Base-by-base conservation (phyloP, 306 rosid genomes). In the Vigna radiata region DNA sequence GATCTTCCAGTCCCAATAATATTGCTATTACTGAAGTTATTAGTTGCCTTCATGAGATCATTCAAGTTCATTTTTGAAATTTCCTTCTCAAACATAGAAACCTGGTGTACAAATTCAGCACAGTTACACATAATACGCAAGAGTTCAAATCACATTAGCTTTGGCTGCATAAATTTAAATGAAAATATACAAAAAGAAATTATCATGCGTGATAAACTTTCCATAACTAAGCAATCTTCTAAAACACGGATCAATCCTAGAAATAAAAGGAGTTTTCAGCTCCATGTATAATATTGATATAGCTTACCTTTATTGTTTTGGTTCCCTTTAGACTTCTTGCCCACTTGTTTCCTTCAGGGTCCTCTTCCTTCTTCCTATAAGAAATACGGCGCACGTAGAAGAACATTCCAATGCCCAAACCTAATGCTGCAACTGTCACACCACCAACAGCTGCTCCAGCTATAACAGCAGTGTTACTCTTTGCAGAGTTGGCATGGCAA, bases 301-400 rank as follows among this genome's bases (percentile, higher is more conserved):
- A 86, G 67, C 90, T 84, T 85, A 67, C 98, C 96, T 94, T 90
- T 64, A 90, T 86, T 77, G 81, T 85, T 81, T 94, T 94, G 25
- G 88, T 87, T 80, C 96, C 96, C 87, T 89, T 94, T 0, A 94
- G 71, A 80, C 77, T 89, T 86, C 83, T 86, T 29, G 97, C 97
- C 98, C 98, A 94, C 77, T 90, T 90, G 87, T 94, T 94, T 64
- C 93, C 98, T 87, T 94, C 93, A 27, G 98, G 97, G 46, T 91
- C 97, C 66, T 94, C 93, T 59, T 90, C 96, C 85, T 88, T 90
- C 86, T 84, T 91, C 86, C 76, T 90, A 72, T 71, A 72, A 31
- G 91, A 74, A 73, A 86, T 85, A 17, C 82, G 79, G 47, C 96
- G 93, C 77, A 87, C 73, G 66, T 84, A 86, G 94, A 90, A 94